Evolutionary conservation across 1,284 basidiomycete species (phyloP), one percentile per base, ranked within the genome.

Genomic region (Pseudomicrostroma phylloplanum): DNA sequence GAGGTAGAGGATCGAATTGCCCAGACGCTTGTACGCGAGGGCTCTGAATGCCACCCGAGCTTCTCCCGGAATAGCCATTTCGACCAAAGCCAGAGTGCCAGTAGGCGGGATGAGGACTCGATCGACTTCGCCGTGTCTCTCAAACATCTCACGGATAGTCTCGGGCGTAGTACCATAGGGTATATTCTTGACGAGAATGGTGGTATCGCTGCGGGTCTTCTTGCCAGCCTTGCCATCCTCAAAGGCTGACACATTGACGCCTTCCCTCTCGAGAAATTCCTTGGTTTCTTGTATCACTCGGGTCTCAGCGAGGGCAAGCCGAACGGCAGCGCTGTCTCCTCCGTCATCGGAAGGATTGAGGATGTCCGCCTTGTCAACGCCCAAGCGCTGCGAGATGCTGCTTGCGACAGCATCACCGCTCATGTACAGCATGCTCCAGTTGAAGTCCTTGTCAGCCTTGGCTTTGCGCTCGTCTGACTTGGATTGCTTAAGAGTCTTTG

Each of bases 401-500:
- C 88, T 86, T 0, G 88, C 87, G 0, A 93, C 90, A 11, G 91
- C 90, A 76, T 94, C 91, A 66, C 88, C 92, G 83, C 96, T 97
- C 91, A 97, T 94, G 78, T 94, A 97, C 65, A 97, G 80, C 83
- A 91, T 90, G 54, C 88, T 88, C 94, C 94, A 98, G 80, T 94
- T 96, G 76, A 96, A 93, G 66, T 91, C 91, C 69, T 87, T 88
- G 41, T 87, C 87, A 6, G 89, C 87, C 26, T 81, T 83, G 15
- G 86, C 83, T 78, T 89, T 94, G 67, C 87, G 83, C 78, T 89
- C 88, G 49, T 85, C 81, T 49, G 81, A 79, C 3, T 80, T 84
- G 15, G 85, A 83, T 66, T 84, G 84, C 70, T 90, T 88, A 49
- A 78, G 61, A 15, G 76, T 70, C 17, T 59, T 42, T 39, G 62